Percentiles rank a stretch among this genome's conserved stretches.
Conservation (phyloP, 352 stramenopile species). For the Globisporangium alternatum region DNA sequence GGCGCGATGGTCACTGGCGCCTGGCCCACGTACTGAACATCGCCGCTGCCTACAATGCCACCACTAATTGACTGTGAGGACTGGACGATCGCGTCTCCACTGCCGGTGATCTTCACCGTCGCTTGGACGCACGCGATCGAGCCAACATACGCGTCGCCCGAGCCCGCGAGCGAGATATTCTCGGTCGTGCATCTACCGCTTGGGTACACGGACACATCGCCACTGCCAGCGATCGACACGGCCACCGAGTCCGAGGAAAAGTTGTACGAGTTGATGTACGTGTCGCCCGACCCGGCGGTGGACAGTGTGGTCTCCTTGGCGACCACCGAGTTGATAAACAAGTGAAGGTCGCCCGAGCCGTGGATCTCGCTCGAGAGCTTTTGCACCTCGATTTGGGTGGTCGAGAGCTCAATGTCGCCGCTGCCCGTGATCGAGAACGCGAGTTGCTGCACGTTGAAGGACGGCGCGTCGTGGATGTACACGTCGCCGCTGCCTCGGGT, state of each 20-base stretch:
- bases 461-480: constrained; percentile 5
- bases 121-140: neutral
- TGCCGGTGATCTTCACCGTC: neutral
- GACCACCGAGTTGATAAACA: constrained; percentile 5
- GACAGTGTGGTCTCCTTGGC: neutral
- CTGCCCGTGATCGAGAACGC: constrained; percentile 5
- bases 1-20: constrained; percentile 19
- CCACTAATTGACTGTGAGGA: constrained; percentile 8
- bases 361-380: neutral
- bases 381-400: neutral
- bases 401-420: constrained; percentile 7
- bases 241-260: neutral
- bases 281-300: constrained; percentile 2
- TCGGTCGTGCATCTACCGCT: neutral
- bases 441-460: constrained; percentile 6
- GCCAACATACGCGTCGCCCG: constrained; percentile 12
- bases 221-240: constrained; percentile 1
- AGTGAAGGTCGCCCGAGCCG: constrained; percentile 3
- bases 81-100: constrained; percentile 13
- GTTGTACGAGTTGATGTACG: constrained; percentile 9
- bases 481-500: constrained; percentile 10
- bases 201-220: constrained; percentile 14
- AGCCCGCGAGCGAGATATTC: constrained; percentile 5
- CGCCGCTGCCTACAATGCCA: constrained; percentile 10
- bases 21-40: constrained; percentile 23